Conservation (phyloP, 2,329 filamentous ascomycete species). For the Bipolaris oryzae region DNA sequence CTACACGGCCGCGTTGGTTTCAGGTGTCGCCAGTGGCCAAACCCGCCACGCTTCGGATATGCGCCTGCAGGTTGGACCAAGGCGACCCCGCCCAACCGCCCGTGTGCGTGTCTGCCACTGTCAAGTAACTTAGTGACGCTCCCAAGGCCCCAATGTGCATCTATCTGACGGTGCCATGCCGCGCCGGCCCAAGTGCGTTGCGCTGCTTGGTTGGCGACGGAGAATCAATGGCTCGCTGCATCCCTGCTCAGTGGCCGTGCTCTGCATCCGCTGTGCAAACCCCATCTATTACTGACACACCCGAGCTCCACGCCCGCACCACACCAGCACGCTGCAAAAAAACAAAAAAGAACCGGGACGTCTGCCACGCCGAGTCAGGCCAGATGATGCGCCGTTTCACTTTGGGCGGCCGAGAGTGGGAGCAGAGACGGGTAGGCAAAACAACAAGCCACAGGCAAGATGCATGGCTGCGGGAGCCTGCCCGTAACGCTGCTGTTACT, state of each 20-base stretch:
- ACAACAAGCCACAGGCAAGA: not conserved
- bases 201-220: slow-evolving; percentile 8
- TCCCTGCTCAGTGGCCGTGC: slow-evolving; percentile 27
- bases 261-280: slow-evolving; percentile 32
- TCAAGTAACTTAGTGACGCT: not conserved
- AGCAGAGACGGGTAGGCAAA: not conserved
- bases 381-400: too few relatives aligned
- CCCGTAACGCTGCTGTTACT: slow-evolving; percentile 10
- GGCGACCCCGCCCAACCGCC: slow-evolving; percentile 7
- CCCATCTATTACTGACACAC: slow-evolving; percentile 27
- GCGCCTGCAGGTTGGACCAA: slow-evolving; percentile 18
- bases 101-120: not conserved
- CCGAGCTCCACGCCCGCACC: slow-evolving; percentile 1
- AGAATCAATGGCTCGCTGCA: slow-evolving; percentile 6
- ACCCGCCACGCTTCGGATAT: slow-evolving; percentile 29
- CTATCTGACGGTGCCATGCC: slow-evolving; percentile 29
- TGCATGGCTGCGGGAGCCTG: not conserved
- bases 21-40: slow-evolving; percentile 20
- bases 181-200: slow-evolving; percentile 21
- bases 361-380: too few relatives aligned
- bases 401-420: too few relatives aligned
- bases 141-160: slow-evolving; percentile 5
- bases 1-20: slow-evolving; percentile 18
- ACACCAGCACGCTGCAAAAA: slow-evolving; percentile 15
- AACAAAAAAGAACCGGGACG: too few relatives aligned